Evolutionary conservation across 257 asterid species (phyloP), one percentile per base, ranked within the genome.

Genomic region (Gentiana dahurica): DNA sequence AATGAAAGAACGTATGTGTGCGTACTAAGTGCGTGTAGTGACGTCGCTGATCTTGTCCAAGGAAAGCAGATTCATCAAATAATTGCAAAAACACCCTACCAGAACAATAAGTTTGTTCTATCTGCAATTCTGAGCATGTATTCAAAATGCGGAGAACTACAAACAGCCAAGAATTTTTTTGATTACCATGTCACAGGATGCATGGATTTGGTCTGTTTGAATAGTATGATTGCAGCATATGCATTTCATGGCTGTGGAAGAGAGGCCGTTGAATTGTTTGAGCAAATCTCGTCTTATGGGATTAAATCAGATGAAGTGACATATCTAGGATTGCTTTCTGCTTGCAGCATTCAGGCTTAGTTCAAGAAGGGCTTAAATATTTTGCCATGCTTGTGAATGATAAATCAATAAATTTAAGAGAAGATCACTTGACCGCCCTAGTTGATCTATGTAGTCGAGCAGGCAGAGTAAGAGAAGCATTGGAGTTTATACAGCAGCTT

Each of bases 161-260:
- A 6, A 39, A 15, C 49, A n/a, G 59, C 59, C 10, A 55, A 46
- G 49, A 38, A 38, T n/a, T 12, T 55, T 33, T 55, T 55, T 13
- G 59, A 55, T 55, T 34, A 55, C 38, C 48, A 46, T 33, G 34
- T 13, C 12, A 15, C 48, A 38, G 45, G 35, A 34, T 12, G 38
- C 15, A 55, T 36, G 3, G 59, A 55, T 8, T 38, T 55, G 59
- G 49, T 38, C 1, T 55, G 44, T 38, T 55, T 44, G 46, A 55
- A 55, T 37, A 55, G 49, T n/a, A 55, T 55, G 59, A 55, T 55
- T 55, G 59, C 59, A n/a, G 15, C 59, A 13, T 55, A 38, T 55
- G 59, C 59, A 12, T 34, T 12, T 46, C 59, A 55, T 55, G 59
- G 59, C 3, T 55, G 59, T n/a, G 59, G 36, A 5, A 13, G 36